Conservation (phyloP, 2,329 filamentous ascomycete species). For the Colletotrichum sp. region DNA sequence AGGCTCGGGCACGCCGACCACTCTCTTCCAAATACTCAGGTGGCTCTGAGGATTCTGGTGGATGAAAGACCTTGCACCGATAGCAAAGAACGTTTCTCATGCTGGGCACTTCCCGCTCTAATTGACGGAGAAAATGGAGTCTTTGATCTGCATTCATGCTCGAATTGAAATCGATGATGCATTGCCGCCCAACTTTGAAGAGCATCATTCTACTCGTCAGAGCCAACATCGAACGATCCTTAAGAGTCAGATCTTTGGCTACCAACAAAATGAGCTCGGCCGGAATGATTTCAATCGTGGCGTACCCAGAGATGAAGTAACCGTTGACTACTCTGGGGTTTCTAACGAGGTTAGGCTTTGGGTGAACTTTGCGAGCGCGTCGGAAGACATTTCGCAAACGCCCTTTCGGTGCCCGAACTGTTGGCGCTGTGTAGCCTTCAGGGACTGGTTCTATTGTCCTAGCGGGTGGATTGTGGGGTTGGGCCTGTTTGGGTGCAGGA, state of each 20-base stretch:
- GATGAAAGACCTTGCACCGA: not conserved
- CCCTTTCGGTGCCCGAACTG: not conserved
- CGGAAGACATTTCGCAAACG: not conserved
- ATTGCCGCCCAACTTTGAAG: fast-evolving
- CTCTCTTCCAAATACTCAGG: fast-evolving
- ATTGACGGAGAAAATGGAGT: not conserved
- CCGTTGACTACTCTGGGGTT: not conserved
- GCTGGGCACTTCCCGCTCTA: fast-evolving
- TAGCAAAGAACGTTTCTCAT: not conserved
- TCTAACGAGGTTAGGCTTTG: not conserved
- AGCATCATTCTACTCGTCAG: not conserved
- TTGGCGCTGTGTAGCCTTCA: not conserved
- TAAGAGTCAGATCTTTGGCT: fast-evolving
- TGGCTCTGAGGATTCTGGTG: not conserved
- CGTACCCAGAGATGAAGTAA: not conserved
- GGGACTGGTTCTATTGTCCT: not conserved
- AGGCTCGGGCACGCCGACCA: fast-evolving
- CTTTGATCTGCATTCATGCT: no score
- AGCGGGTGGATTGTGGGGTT: not conserved
- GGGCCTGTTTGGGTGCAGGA: not conserved
- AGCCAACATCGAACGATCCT: fast-evolving
- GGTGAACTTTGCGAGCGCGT: not conserved
- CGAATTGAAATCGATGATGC: no score
- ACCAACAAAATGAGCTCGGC: not conserved
- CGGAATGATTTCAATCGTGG: not conserved